These are phyloP conservation scores for Aureoboletus auriporus DNA, from an alignment of 768 basidiomycete species.

Conservation along the genomic window DNA sequence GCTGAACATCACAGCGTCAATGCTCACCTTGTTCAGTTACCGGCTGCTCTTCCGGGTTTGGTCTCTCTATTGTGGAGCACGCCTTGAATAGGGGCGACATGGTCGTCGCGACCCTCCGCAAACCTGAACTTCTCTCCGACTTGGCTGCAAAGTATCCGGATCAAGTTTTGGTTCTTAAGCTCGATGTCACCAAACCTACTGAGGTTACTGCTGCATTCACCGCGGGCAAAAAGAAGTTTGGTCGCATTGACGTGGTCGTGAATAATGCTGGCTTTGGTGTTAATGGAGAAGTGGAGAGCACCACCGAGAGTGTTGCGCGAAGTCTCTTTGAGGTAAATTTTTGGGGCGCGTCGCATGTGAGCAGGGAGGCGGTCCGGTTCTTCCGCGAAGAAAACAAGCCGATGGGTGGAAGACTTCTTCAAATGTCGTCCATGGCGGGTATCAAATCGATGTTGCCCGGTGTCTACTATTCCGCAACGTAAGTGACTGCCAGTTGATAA, in stretches of 20 bases:
- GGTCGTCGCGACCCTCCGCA: constrained; percentile 42
- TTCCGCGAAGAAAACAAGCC: constrained; percentile 29
- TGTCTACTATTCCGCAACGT: constrained; percentile 24
- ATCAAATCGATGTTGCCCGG: constrained; percentile 11
- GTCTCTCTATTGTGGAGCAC: constrained; percentile 26
- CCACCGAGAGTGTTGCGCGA: constrained; percentile 31
- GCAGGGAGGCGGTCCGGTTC: constrained; percentile 23
- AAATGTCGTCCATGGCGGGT: constrained; percentile 32
- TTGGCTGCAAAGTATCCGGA: constrained; percentile 22
- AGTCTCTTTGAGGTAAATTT: constrained; percentile 40
- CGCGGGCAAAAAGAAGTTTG: constrained; percentile 26
- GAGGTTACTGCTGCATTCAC: constrained; percentile 35
- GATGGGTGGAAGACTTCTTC: constrained; percentile 36
- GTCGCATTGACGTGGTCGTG: constrained; percentile 27
- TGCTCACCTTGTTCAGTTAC: constrained; percentile 30
- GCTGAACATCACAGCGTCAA: too few relatives aligned
- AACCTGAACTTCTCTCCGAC: constrained; percentile 30
- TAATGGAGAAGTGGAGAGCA: constrained; percentile 34
- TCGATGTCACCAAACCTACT: constrained; percentile 35
- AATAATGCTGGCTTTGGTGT: constrained; percentile 27
- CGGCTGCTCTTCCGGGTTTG: constrained; percentile 39
- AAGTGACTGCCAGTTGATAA: background rate
- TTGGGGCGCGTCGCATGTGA: constrained; percentile 41
- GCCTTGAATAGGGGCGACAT: constrained; percentile 35
- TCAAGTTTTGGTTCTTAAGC: constrained; percentile 32